These are phyloP conservation scores for Calocera cornea DNA, from an alignment of 768 basidiomycete species.

Conservation along the genomic window DNA sequence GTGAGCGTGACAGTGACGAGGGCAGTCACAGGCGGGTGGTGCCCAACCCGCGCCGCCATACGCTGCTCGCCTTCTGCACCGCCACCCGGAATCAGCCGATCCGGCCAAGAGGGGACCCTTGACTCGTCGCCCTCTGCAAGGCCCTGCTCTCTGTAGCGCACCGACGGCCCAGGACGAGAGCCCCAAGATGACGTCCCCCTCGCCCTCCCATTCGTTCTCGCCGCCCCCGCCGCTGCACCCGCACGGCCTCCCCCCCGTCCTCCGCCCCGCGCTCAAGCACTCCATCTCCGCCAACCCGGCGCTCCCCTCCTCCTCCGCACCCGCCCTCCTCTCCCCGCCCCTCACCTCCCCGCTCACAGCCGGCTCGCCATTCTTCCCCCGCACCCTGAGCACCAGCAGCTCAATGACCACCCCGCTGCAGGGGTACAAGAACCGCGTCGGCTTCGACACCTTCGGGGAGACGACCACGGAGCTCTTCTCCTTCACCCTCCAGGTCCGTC, in stretches of 20 bases:
- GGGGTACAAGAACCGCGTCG: conserved; percentile 51
- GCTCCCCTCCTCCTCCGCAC: not conserved
- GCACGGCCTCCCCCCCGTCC: conserved; percentile 14
- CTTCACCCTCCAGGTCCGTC: conserved; percentile 49
- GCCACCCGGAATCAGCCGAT: not conserved
- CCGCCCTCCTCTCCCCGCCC: not conserved
- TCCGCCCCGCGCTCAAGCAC: conserved; percentile 45
- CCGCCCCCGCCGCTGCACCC: not conserved
- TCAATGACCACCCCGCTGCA: not conserved
- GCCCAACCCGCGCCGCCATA: too few relatives aligned
- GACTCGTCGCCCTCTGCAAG: too few relatives aligned
- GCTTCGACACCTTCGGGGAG: conserved; percentile 81
- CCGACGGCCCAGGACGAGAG: too few relatives aligned
- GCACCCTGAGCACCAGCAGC: not conserved
- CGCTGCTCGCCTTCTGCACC: not conserved
- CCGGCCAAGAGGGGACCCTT: not conserved
- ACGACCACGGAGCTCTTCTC: conserved; percentile 61
- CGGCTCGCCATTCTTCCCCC: not conserved
- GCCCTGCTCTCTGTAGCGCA: too few relatives aligned
- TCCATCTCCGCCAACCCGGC: conserved; percentile 5
- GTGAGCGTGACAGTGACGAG: not conserved
- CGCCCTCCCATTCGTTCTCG: not conserved
- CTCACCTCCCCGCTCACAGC: not conserved
- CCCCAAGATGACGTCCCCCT: conserved; percentile 2
- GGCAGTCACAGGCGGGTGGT: too few relatives aligned